Percentiles rank a stretch among this genome's conserved stretches.
Conservation (phyloP, 192 early-diverging fungal species). For the Podila clonocystis region DNA sequence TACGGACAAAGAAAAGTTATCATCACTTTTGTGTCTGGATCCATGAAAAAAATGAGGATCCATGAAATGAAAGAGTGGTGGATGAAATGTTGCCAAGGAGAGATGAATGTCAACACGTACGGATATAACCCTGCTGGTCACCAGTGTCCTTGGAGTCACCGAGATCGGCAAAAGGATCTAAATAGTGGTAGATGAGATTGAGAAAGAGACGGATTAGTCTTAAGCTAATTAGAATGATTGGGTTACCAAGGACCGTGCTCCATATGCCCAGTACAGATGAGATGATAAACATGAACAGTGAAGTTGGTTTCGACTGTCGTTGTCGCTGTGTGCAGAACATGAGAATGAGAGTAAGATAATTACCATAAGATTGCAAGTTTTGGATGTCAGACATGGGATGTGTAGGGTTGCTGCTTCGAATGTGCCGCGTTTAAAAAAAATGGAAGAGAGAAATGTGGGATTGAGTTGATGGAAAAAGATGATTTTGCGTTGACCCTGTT, state of each 20-base stretch:
- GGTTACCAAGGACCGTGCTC: no score
- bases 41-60: not conserved
- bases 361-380: constrained; percentile 1
- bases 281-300: not conserved
- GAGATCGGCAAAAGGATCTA: constrained; percentile 62
- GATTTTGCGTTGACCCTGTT: not conserved
- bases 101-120: constrained; percentile 31
- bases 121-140: constrained; percentile 57
- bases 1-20: constrained; percentile 32
- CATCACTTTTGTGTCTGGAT: constrained; percentile 33
- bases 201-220: not conserved
- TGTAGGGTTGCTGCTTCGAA: not conserved
- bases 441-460: not conserved
- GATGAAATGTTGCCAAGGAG: not conserved
- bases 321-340: not conserved
- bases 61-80: not conserved
- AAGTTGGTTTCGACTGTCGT: not conserved
- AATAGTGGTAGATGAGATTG: not conserved
- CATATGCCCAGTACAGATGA: not conserved
- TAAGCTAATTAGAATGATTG: no score
- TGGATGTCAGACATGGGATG: not conserved
- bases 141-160: constrained; percentile 52
- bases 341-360: not conserved
- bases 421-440: not conserved
- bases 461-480: not conserved